Conservation (phyloP, 2,329 filamentous ascomycete genomes). For the Colletotrichum cereale region DNA sequence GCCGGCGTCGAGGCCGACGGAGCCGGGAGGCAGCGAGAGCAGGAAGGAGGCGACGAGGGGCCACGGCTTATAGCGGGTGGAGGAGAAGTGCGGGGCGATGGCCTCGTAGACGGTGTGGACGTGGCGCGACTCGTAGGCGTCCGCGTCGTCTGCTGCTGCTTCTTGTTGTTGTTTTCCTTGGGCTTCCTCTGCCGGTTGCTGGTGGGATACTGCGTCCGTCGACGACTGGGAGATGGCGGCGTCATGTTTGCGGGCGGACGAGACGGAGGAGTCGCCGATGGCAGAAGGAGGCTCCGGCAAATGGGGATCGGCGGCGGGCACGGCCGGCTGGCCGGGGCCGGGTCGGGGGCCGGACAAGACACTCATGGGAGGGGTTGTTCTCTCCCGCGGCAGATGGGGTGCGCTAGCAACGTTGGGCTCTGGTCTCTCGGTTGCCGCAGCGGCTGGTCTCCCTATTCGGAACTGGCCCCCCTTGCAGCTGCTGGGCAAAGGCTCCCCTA, state of each 20-base stretch:
- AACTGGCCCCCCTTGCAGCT: not conserved
- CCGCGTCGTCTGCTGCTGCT: slow-evolving; percentile 49
- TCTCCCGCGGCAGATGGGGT: not conserved
- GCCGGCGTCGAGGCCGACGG: slow-evolving; percentile 89
- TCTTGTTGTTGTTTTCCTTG: not conserved
- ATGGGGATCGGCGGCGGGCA: slow-evolving; percentile 25
- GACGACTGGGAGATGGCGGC: not conserved
- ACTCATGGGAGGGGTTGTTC: slow-evolving; percentile 19
- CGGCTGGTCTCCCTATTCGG: slow-evolving; percentile 1
- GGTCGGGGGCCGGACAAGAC: slow-evolving; percentile 27
- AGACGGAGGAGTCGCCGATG: slow-evolving; percentile 1
- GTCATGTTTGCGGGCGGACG: not conserved
- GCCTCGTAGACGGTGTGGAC: slow-evolving; percentile 93
- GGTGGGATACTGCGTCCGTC: not conserved
- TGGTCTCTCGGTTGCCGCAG: not conserved
- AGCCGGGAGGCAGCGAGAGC: slow-evolving; percentile 71
- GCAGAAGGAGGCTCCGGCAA: slow-evolving; percentile 15
- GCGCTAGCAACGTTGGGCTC: not conserved
- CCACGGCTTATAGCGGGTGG: slow-evolving; percentile 88
- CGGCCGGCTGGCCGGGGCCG: slow-evolving; percentile 28
- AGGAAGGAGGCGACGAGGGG: slow-evolving; percentile 89
- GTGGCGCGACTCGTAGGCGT: slow-evolving; percentile 83
- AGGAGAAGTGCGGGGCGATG: slow-evolving; percentile 87
- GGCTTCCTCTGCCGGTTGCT: not conserved
- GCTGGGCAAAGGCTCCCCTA: not conserved